Evolutionary conservation across 495 filamentous ascomycete species (phyloP).

Genomic region (Letharia columbiana): DNA sequence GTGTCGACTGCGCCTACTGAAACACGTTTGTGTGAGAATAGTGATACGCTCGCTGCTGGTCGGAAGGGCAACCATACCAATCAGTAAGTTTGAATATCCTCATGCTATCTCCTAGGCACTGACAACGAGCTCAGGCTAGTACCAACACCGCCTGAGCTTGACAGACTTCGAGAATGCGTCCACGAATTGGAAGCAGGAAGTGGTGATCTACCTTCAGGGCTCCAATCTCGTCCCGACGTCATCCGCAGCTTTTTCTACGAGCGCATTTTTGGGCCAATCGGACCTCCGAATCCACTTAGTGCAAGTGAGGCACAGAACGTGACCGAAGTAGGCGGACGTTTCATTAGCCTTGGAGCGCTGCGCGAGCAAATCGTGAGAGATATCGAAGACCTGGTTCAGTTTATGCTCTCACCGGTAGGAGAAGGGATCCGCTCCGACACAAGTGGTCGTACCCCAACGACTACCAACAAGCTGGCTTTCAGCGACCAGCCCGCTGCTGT

Average conservation of each 20-base stretch:
- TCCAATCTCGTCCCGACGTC: constrained; percentile 1
- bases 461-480: constrained; percentile 3
- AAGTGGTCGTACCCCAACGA: constrained; percentile 4
- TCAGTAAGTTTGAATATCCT: constrained; percentile 1
- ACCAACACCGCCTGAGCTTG: constrained; percentile 12
- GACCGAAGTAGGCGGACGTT: constrained; percentile 4
- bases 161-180: constrained; percentile 10
- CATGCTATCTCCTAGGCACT: not conserved
- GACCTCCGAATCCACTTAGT: constrained; percentile 10
- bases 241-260: constrained; percentile 16
- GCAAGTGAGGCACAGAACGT: constrained; percentile 9
- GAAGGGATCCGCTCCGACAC: constrained; percentile 7
- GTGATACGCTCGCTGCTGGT: not conserved
- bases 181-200: constrained; percentile 12
- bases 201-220: constrained; percentile 1
- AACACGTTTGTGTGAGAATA: not conserved
- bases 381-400: constrained; percentile 12
- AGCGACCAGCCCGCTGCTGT: constrained; percentile 9
- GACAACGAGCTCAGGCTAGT: constrained; percentile 6
- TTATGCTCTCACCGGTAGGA: constrained; percentile 13
- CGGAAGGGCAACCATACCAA: not conserved
- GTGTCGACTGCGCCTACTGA: not conserved
- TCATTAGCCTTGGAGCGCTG: constrained; percentile 10
- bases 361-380: constrained; percentile 8
- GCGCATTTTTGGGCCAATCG: constrained; percentile 12